These are phyloP conservation scores for Meyerozyma athensensis DNA, from an alignment of 1,139 yeast genomes.

Conservation along the genomic window DNA sequence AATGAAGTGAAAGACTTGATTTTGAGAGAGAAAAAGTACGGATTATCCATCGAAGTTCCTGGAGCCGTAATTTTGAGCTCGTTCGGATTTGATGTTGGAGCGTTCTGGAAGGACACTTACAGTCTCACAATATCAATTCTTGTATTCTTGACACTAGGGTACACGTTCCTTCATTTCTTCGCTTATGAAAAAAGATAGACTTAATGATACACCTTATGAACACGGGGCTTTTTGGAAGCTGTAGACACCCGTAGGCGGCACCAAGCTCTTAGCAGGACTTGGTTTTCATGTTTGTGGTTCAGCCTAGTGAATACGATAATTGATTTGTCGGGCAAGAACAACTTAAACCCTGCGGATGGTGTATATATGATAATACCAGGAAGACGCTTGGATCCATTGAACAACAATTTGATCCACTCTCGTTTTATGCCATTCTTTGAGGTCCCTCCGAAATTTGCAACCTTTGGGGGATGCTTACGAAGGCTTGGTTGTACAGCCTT, in stretches of 20 bases:
- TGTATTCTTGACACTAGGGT: slow-evolving; percentile 62
- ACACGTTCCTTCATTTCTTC: slow-evolving; percentile 63
- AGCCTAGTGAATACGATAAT: neutral
- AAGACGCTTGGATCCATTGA: slow-evolving; percentile 1
- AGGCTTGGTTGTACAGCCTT: neutral
- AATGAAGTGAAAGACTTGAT: slow-evolving; percentile 91
- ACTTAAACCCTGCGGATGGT: neutral
- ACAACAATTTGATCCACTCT: neutral
- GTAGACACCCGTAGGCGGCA: no score
- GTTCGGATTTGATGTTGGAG: slow-evolving; percentile 85
- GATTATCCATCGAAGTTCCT: slow-evolving; percentile 93
- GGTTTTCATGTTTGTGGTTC: neutral
- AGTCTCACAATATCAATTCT: slow-evolving; percentile 47
- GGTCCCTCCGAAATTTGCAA: neutral
- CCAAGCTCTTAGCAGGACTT: no score
- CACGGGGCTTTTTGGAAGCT: no score
- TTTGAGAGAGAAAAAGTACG: slow-evolving; percentile 82
- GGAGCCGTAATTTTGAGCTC: slow-evolving; percentile 96
- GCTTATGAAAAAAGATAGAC: slow-evolving; percentile 69
- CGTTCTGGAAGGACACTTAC: slow-evolving; percentile 61
- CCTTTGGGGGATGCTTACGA: neutral
- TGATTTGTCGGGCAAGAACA: neutral
- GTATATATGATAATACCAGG: neutral
- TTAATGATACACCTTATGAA: neutral
- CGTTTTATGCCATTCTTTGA: neutral